A percentile compares a stretch with the other conserved stretches of the same genome.
phyloP scores from a whole-genome alignment of 208 protist species.

The Tritrichomonas musculus region DNA sequence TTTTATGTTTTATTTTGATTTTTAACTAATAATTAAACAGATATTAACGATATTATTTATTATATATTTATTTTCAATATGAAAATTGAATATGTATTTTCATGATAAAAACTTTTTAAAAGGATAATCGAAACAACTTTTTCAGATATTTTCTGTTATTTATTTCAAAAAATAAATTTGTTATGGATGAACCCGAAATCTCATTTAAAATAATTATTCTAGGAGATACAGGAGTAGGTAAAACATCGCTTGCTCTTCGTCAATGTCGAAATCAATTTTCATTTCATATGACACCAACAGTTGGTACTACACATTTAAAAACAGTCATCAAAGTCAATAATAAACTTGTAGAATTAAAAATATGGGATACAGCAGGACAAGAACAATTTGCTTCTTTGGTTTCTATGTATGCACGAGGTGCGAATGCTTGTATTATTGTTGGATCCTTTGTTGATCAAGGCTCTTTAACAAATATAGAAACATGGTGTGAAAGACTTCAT shows the following conservation, averaged over 20 bases:
- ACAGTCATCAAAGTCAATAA: not conserved
- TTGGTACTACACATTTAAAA: constrained; percentile 9
- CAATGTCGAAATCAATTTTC: not conserved
- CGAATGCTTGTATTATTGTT: not conserved
- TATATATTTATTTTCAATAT: too few species aligned
- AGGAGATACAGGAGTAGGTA: constrained; percentile 2
- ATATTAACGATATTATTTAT: too few species aligned
- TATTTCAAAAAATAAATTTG: too few species aligned
- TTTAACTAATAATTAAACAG: too few species aligned
- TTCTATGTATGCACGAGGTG: not conserved
- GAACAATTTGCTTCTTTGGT: constrained; percentile 23
- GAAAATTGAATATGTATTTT: too few species aligned
- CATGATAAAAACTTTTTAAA: too few species aligned
- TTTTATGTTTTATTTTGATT: too few species aligned
- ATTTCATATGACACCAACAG: not conserved
- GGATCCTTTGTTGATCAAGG: not conserved
- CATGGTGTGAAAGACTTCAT: not conserved
- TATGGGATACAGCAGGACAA: constrained; percentile 27
- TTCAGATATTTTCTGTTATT: too few species aligned
- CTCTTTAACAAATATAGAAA: not conserved
- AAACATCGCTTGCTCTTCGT: not conserved
- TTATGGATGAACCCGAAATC: too few species aligned
- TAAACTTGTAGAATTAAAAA: not conserved
- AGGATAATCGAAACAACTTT: too few species aligned
- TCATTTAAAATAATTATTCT: not conserved